Conservation (phyloP, 108 stramenopile genomes). For the Conticribra weissflogii region DNA sequence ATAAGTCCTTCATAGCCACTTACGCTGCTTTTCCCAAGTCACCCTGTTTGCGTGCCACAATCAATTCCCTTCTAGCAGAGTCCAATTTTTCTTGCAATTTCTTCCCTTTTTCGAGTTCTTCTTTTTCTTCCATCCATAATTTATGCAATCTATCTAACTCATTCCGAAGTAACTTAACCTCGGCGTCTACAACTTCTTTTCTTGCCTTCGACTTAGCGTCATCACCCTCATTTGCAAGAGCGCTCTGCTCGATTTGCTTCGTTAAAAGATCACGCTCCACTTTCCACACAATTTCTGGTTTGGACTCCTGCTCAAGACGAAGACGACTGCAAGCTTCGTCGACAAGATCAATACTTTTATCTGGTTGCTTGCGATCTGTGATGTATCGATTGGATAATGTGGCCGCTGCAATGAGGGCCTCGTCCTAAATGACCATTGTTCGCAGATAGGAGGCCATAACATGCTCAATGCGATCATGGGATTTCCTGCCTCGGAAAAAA, state of each 20-base stretch:
- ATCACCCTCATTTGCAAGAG: conserved; percentile 70
- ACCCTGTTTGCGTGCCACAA: conserved; percentile 66
- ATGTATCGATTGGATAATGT: conserved; percentile 93
- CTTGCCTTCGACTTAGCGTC: conserved; percentile 54
- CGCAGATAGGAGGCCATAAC: too few relatives aligned
- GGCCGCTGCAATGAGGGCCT: conserved; percentile 92
- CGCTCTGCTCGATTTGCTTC: conserved; percentile 80
- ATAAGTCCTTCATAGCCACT: too few relatives aligned
- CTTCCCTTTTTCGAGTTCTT: conserved; percentile 63
- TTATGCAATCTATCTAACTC: conserved; percentile 65
- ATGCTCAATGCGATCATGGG: too few relatives aligned
- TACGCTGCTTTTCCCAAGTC: conserved; percentile 51
- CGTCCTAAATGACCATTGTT: conserved; percentile 71
- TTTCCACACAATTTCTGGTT: conserved; percentile 82
- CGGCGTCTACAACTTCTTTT: conserved; percentile 55
- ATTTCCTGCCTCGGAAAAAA: too few relatives aligned
- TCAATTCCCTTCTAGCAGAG: conserved; percentile 61
- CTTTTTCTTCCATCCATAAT: conserved; percentile 67
- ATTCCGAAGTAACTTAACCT: conserved; percentile 72
- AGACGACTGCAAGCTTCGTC: conserved; percentile 90
- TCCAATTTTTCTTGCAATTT: conserved; percentile 80
- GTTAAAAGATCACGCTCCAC: conserved; percentile 77
- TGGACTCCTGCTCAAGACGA: conserved; percentile 75
- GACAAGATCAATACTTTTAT: conserved; percentile 94
- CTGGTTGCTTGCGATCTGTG: conserved; percentile 91